phyloP scores from a whole-genome alignment of 352 stramenopile genomes.

The Globisporangium cylindrosporum region DNA sequence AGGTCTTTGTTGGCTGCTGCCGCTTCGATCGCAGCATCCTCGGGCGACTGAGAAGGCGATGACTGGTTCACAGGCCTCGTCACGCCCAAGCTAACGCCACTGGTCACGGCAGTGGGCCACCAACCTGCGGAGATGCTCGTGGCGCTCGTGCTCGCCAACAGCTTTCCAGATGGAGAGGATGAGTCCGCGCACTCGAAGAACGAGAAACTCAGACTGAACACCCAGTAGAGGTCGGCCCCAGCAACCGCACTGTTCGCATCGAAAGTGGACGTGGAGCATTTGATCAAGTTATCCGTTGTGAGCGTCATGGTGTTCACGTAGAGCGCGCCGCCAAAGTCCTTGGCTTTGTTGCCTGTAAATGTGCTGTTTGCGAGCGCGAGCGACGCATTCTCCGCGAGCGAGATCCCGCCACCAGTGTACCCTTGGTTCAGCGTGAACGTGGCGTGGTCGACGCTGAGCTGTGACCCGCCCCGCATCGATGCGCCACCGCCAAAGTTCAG shows the following conservation, averaged over 20 bases:
- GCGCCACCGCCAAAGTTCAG: slow-evolving; percentile 45
- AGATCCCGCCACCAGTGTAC: slow-evolving; percentile 48
- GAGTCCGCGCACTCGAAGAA: slow-evolving; percentile 36
- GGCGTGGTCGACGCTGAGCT: slow-evolving; percentile 16
- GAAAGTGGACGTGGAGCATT: slow-evolving; percentile 22
- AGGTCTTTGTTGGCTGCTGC: neutral
- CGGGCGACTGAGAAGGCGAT: neutral
- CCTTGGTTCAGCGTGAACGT: slow-evolving; percentile 34
- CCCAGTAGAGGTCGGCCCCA: slow-evolving; percentile 60
- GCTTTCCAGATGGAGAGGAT: neutral
- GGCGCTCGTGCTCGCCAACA: slow-evolving; percentile 39
- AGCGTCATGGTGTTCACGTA: slow-evolving; percentile 43
- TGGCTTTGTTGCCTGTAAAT: slow-evolving; percentile 42
- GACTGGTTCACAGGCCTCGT: slow-evolving; percentile 10
- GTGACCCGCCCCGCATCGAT: slow-evolving; percentile 28
- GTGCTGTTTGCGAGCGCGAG: slow-evolving; percentile 21
- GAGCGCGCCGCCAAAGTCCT: slow-evolving; percentile 51
- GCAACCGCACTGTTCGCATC: slow-evolving; percentile 35
- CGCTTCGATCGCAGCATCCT: neutral
- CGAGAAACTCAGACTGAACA: slow-evolving; percentile 40
- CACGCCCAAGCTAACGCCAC: slow-evolving; percentile 47
- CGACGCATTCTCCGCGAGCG: slow-evolving; percentile 34
- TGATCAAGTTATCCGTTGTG: slow-evolving; percentile 4
- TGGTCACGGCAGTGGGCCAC: slow-evolving; percentile 62
- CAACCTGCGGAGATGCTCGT: slow-evolving; percentile 39